These are phyloP conservation scores for Cladosporium sp. DNA, from an alignment of 2,329 filamentous ascomycete genomes.

Conservation along the genomic window DNA sequence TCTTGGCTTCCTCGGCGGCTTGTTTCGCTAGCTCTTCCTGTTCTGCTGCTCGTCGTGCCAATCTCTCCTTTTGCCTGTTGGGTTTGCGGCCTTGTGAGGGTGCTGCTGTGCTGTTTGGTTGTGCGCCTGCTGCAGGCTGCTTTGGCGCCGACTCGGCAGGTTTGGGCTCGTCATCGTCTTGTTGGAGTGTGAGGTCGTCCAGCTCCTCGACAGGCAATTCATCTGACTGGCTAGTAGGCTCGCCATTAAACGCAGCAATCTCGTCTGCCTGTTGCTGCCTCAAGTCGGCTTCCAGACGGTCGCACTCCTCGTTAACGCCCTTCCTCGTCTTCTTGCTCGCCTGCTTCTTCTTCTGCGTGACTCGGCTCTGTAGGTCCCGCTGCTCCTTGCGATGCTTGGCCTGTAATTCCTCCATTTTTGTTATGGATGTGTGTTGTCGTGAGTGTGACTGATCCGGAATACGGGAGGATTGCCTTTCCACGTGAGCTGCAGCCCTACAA, in stretches of 20 bases:
- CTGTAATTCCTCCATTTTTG: conserved; percentile 70
- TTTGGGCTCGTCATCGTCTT: background rate
- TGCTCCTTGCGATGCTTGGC: conserved; percentile 84
- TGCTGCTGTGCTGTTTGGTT: background rate
- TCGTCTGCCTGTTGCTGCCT: conserved; percentile 57
- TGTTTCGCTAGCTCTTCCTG: conserved; percentile 67
- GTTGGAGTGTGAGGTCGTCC: conserved; percentile 15
- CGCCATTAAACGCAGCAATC: conserved; percentile 49
- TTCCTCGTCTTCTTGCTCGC: conserved; percentile 79
- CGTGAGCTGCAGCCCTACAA: conserved; percentile 6
- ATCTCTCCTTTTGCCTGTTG: conserved; percentile 86
- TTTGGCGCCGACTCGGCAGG: conserved; percentile 5
- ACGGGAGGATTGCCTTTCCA: background rate
- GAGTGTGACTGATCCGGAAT: background rate
- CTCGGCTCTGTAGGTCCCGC: conserved; percentile 78
- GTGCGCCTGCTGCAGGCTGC: background rate
- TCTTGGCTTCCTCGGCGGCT: conserved; percentile 74
- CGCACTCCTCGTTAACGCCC: conserved; percentile 63
- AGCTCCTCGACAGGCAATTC: conserved; percentile 7
- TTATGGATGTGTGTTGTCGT: background rate
- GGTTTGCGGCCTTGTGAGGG: conserved; percentile 58
- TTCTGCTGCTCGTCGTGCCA: conserved; percentile 86
- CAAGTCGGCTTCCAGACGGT: conserved; percentile 58
- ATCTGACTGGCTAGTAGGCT: conserved; percentile 15
- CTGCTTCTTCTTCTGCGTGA: conserved; percentile 95